Evolutionary conservation across 306 rosid species (phyloP), one percentile per base, ranked within the genome.

Genomic region (Gynostemma pentaphyllum): DNA sequence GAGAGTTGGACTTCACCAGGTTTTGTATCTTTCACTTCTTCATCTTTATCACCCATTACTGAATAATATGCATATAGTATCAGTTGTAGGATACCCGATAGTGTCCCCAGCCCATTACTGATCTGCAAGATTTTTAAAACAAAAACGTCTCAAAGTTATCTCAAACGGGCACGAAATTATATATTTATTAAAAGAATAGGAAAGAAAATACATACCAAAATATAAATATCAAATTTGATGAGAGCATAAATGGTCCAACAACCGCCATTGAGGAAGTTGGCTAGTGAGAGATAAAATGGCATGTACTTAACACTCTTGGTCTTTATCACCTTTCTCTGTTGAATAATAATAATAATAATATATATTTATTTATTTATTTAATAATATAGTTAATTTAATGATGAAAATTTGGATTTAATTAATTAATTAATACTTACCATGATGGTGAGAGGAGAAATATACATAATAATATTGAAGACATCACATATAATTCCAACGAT

Each of bases 171-270:
- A 41, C 14, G 14, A 41, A 30, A 3, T 10, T 0, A 23, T 10
- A 24, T 24, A 24, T 57, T 23, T 16, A 22, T 21, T 18, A 57
- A 21, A 3, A 2, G 12, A 28, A 30, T 21, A 27, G 4, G 0
- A 55, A 15, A 29, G 23, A 55, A 15, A 29, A 13, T 44, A 14
- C n/a, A 32, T 61, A 79, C 97, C 90, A 89, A 66, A 2, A 89
- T 37, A 51, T 62, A 89, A 68, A 75, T 22, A 55, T 90, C 97
- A 0, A 84, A 55, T 4, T 76, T 71, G 72, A 90, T 74, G 42
- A 90, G 81, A 27, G 95, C 90, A 78, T 85, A 90, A 15, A 80
- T 36, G 14, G 90, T 85, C 95, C 97, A 90, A 13, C 56, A 12
- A 29, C 23, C 4, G 24, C 94, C 97, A 66, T 87, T 90, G 7